Conservation (phyloP, 805 yeast genomes). For the Spathaspora arborariae region DNA sequence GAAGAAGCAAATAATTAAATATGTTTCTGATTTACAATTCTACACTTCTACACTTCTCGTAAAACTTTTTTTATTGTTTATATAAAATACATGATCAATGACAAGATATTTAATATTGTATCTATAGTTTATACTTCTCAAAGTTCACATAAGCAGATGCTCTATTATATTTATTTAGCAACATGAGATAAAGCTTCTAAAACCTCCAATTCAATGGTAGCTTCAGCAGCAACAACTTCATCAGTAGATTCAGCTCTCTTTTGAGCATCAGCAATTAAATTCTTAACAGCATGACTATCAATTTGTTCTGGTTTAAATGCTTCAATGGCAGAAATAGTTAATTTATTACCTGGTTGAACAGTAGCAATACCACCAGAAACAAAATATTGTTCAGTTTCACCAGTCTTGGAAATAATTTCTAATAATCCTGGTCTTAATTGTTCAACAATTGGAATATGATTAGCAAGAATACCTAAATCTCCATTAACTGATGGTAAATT, state of each 20-base stretch:
- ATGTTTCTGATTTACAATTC: too few relatives aligned
- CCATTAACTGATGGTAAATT: constrained; percentile 95
- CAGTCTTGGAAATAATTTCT: constrained; percentile 78
- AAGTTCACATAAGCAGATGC: background rate
- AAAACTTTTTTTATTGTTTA: background rate
- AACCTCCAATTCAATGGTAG: constrained; percentile 92
- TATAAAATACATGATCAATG: background rate
- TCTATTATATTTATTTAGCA: constrained; percentile 70
- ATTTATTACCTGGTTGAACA: constrained; percentile 88
- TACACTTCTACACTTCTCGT: background rate
- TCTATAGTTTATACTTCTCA: background rate
- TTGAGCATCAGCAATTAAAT: constrained; percentile 88
- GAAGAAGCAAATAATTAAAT: constrained; percentile 12
- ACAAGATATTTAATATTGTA: background rate
- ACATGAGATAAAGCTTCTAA: constrained; percentile 88
- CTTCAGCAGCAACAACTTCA: constrained; percentile 88
- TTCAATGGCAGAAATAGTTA: constrained; percentile 90
- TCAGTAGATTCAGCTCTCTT: constrained; percentile 83
- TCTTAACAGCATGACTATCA: constrained; percentile 72
- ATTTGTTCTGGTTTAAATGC: constrained; percentile 90
- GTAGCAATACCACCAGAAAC: constrained; percentile 96
- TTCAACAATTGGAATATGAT: constrained; percentile 96
- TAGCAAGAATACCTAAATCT: constrained; percentile 93
- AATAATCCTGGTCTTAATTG: constrained; percentile 95
- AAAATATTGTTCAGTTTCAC: constrained; percentile 74